Base-by-base conservation (phyloP, 192 early-diverging fungal species). In the Cetraspora pellucida region DNA sequence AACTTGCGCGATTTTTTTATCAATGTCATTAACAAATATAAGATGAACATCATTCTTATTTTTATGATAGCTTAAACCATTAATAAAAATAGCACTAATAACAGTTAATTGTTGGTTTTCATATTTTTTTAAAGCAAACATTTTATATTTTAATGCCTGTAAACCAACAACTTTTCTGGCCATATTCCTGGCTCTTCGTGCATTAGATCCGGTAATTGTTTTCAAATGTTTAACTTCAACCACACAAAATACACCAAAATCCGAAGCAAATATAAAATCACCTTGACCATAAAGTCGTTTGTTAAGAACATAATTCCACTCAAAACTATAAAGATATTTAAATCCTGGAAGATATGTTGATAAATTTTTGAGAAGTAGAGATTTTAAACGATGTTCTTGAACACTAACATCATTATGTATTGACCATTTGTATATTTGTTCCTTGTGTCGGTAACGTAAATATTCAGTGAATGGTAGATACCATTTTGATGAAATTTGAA, bases 191-290 rank as follows among this genome's bases (percentile, higher is more conserved):
- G 30, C 8, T 30, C 3, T 63, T 1, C 30, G 25, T 30, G 10
- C 0, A 17, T 11, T 63, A n/a, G 2, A 3, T 44, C n/a, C 31
- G 8, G 3, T 3, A n/a, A 17, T 65, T 2, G 37, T 19, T 2
- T 65, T 43, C n/a, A 65, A 43, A 17, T n/a, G 43, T 65, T 65
- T 65, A 44, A 17, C 43, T 21, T 21, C 63, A 45, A 65, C 63
- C 0, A 65, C 63, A 3, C 30, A n/a, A n/a, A 65, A 65, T 44
- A 65, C 43, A 44, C 63, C 63, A 65, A 6, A 43, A 65, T 65
- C 8, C 43, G 63, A 65, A n/a, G 63, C 63, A 16, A 65, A 65
- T 10, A 65, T 65, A n/a, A 65, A 44, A 44, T 65, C 37, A 31
- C 63, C 63, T 43, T 65, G 19, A 65, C 37, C 17, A 65, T 21